Percentiles rank a stretch among this genome's conserved stretches.
Evolutionary conservation across 495 filamentous ascomycete species (phyloP).

Genomic region (Pyronema omphalodes): DNA sequence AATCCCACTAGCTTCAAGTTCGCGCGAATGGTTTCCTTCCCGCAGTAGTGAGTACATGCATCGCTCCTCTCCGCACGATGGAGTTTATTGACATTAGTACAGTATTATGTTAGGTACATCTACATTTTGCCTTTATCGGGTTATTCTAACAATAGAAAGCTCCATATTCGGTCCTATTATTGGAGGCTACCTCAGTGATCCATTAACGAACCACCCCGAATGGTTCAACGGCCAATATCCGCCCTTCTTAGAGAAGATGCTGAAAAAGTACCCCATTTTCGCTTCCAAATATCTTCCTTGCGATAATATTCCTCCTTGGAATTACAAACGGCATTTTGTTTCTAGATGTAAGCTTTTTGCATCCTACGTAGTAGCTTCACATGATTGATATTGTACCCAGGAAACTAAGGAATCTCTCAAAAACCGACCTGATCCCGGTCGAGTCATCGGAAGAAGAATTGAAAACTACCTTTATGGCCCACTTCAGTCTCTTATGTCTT

Average conservation of each 20-base stretch:
- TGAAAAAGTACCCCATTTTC: conserved; percentile 49
- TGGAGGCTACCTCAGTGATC: conserved; percentile 68
- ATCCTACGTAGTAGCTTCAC: background rate
- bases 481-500: no score
- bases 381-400: conserved; percentile 5
- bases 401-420: conserved; percentile 38
- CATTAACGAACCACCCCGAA: conserved; percentile 46
- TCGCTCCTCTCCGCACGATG: background rate
- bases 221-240: conserved; percentile 40
- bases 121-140: conserved; percentile 53
- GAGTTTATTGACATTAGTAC: background rate
- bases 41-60: conserved; percentile 37
- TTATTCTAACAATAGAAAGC: conserved; percentile 32
- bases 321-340: conserved; percentile 48
- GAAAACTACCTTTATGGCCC: conserved; percentile 22
- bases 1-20: conserved; percentile 61
- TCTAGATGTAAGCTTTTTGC: conserved; percentile 29
- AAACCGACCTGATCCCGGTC: conserved; percentile 34
- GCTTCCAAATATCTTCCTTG: conserved; percentile 63
- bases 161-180: conserved; percentile 78
- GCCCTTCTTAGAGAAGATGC: conserved; percentile 36
- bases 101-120: conserved; percentile 45
- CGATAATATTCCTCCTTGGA: conserved; percentile 51
- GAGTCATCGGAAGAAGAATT: conserved; percentile 31
- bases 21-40: conserved; percentile 64